Evolutionary conservation across 2,329 filamentous ascomycete species (phyloP).

Genomic region (Colletotrichum salicis): DNA sequence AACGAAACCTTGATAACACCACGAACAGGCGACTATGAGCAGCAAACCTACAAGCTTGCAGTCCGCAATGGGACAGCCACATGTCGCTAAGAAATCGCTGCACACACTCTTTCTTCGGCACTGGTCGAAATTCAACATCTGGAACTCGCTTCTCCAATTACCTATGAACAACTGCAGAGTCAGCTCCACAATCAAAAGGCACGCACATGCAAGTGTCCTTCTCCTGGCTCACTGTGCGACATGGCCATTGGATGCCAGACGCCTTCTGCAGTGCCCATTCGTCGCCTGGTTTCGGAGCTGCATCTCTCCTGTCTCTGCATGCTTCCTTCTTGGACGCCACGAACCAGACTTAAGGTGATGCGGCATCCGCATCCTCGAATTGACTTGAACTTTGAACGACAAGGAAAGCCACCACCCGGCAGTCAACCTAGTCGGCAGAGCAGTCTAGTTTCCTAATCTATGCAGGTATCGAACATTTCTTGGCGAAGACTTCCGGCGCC

Average conservation of each 20-base stretch:
- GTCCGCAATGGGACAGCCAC: not conserved
- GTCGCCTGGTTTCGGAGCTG: conserved; percentile 22
- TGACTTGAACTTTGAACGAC: conserved; percentile 14
- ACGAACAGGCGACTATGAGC: conserved; percentile 8
- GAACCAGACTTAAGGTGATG: conserved; percentile 30
- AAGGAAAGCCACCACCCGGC: not conserved
- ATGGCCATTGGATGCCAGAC: conserved; percentile 12
- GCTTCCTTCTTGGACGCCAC: conserved; percentile 28
- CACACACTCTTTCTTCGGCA: not conserved
- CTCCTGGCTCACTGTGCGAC: conserved; percentile 3
- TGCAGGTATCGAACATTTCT: not conserved
- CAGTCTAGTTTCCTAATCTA: not conserved
- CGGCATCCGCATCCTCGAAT: conserved; percentile 23
- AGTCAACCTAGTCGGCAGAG: conserved; percentile 2
- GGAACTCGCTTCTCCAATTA: not conserved
- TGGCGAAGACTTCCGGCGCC: not conserved
- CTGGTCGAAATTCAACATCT: not conserved
- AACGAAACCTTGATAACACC: conserved; percentile 7
- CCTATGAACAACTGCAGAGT: not conserved
- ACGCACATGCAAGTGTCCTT: conserved; percentile 9
- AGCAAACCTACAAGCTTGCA: not conserved
- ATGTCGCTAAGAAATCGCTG: not conserved
- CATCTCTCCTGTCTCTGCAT: conserved; percentile 31
- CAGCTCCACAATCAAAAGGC: not conserved
- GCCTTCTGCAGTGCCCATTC: conserved; percentile 6